Evolutionary conservation across 139 green algal species (phyloP), one percentile per base, ranked within the genome.

Genomic region (Volvox africanus): DNA sequence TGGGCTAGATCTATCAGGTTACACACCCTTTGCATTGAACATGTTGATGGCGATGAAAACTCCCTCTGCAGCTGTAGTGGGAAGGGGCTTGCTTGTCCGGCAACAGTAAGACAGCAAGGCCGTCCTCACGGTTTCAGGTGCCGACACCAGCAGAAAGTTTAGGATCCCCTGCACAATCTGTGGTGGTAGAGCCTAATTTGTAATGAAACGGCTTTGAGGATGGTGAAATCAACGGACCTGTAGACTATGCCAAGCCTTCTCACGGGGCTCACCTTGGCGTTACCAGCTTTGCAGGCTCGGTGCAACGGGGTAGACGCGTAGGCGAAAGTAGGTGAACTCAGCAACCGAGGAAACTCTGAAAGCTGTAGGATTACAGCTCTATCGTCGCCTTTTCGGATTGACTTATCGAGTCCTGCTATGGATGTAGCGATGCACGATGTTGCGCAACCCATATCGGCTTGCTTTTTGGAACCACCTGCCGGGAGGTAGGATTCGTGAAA

Each of bases 101-200:
- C 85, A 55, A 71, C 85, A 89, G 85, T 82, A 82, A 18, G 85
- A 71, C 85, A 44, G 28, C 85, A 89, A 37, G 21, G 85, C 85
- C 69, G 68, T 26, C 17, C 69, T 26, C 1, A 89, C 37, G 6
- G 69, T 30, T 0, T 73, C 69, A 12, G 62, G 16, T 1, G 28
- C 26, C 1, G 69, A 82, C 19, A 2, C 22, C 33, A 18, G 12
- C 17, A 89, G 69, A 28, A 82, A 89, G 18, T 55, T 20, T 0
- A 89, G 14, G 11, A 71, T 32, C 0, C 35, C 65, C 44, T 73
- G 69, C 18, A 89, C 69, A 20, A 79, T 35, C 71, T 79, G 71
- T 30, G 65, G 32, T 35, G 1, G 26, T 36, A 33, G 71, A 33
- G 22, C 32, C 26, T n/a, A n/a, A 79, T 79, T 20, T 6, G 20